Percentiles rank a stretch among this genome's conserved stretches.
Conservation (phyloP, 345 rosid genomes). For the Luvunga scandens region DNA sequence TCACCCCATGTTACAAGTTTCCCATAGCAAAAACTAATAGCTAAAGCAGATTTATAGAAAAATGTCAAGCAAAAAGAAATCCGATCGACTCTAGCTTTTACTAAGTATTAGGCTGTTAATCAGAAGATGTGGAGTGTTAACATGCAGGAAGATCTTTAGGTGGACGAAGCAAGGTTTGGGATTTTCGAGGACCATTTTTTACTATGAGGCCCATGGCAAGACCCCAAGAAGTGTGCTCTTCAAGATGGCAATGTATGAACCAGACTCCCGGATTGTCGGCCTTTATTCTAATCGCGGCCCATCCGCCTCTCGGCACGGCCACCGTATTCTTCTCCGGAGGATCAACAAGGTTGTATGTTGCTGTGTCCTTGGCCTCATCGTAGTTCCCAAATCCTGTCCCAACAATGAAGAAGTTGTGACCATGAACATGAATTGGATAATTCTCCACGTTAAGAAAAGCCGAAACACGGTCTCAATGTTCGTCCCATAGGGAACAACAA, state of each 20-base stretch:
- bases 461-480: conserved; percentile 56
- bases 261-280: conserved; percentile 82
- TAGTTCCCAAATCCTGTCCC: conserved; percentile 70
- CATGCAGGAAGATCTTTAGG: conserved; percentile 62
- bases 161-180: conserved; percentile 44
- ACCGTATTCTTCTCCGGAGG: conserved; percentile 66
- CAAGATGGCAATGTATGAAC: conserved; percentile 75
- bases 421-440: conserved; percentile 82
- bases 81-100: too few relatives aligned
- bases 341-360: conserved; percentile 51
- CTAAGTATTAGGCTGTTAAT: too few relatives aligned
- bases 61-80: too few relatives aligned
- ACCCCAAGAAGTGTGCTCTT: conserved; percentile 65
- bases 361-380: conserved; percentile 39
- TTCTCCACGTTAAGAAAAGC: conserved; percentile 43
- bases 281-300: conserved; percentile 61
- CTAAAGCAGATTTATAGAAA: too few relatives aligned
- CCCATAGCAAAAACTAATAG: too few relatives aligned
- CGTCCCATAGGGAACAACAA: conserved; percentile 41
- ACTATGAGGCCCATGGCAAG: conserved; percentile 57
- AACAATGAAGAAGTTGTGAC: conserved; percentile 62
- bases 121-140: not conserved
- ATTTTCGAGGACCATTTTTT: conserved; percentile 36
- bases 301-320: conserved; percentile 40
- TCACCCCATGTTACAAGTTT: too few relatives aligned